phyloP scores from a whole-genome alignment of 1,284 basidiomycete species.

The Rhodotorula sp. region DNA sequence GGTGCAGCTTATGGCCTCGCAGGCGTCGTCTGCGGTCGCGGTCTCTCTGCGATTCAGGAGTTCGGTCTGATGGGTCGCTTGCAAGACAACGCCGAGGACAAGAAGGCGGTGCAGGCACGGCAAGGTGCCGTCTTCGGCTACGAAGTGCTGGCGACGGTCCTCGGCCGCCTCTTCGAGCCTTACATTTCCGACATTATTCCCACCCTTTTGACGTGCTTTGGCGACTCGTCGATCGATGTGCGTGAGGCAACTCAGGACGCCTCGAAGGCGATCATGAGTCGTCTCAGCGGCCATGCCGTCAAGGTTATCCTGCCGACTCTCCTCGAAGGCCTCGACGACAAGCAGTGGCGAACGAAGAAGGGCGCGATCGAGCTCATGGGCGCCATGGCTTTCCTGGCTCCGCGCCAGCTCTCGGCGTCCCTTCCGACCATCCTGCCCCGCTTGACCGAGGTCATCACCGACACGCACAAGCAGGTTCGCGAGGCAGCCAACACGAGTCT shows the following conservation, averaged over 20 bases:
- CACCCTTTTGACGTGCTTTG: conserved; percentile 81
- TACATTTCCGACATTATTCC: conserved; percentile 85
- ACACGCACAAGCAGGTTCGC: conserved; percentile 96
- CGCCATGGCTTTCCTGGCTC: conserved; percentile 98
- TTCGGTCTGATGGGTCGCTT: conserved; percentile 75
- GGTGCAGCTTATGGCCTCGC: conserved; percentile 97
- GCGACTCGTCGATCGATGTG: conserved; percentile 86
- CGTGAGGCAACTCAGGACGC: conserved; percentile 94
- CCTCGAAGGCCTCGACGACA: conserved; percentile 90
- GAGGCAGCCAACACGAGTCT: conserved; percentile 89
- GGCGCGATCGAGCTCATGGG: conserved; percentile 97
- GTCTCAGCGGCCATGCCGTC: conserved; percentile 86
- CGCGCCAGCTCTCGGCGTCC: conserved; percentile 89
- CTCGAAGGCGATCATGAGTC: conserved; percentile 90
- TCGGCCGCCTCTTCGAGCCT: conserved; percentile 90
- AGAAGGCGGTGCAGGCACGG: conserved; percentile 78
- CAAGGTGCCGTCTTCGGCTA: conserved; percentile 96
- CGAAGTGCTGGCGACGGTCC: conserved; percentile 81
- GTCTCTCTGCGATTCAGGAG: conserved; percentile 81
- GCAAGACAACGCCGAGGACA: conserved; percentile 79
- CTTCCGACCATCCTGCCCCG: conserved; percentile 95
- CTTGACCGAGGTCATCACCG: conserved; percentile 90
- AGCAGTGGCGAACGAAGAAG: conserved; percentile 99
- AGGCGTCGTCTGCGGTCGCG: conserved; percentile 85
- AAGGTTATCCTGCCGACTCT: conserved; percentile 92